phyloP scores from a whole-genome alignment of 257 asterid genomes.

The Capsicum baccatum region DNA sequence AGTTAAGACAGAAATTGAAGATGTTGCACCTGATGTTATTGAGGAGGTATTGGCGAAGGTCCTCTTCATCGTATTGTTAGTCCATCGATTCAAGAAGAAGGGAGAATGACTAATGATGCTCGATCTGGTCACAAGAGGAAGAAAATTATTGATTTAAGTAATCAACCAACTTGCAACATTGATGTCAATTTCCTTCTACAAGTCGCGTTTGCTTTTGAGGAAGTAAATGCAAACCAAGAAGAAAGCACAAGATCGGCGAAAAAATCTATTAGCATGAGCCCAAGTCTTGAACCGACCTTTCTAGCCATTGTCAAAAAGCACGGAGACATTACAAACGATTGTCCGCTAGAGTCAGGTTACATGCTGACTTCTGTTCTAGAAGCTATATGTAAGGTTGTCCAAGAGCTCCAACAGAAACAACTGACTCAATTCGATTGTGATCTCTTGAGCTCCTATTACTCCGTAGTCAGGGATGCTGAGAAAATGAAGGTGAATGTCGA shows the following conservation, averaged over 20 bases:
- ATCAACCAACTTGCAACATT: background rate
- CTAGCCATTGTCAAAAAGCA: background rate
- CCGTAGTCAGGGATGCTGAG: constrained; percentile 35
- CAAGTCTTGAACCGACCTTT: background rate
- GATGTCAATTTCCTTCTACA: constrained; percentile 34
- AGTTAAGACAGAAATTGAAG: background rate
- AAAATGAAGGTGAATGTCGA: constrained; percentile 39
- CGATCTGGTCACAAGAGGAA: too few relatives aligned
- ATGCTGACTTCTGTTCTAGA: background rate
- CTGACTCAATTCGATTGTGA: constrained; percentile 30
- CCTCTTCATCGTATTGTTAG: background rate
- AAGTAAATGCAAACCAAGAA: background rate
- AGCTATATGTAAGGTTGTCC: constrained; percentile 44
- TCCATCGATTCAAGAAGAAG: background rate
- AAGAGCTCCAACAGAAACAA: constrained; percentile 37
- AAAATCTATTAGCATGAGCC: background rate
- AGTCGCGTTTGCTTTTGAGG: constrained; percentile 2
- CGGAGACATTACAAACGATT: background rate
- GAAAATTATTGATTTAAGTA: background rate
- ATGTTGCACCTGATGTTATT: background rate
- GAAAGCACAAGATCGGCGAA: background rate
- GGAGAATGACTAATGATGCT: too few relatives aligned
- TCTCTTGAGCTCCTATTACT: constrained; percentile 30
- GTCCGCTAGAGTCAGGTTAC: too few relatives aligned
- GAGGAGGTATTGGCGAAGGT: background rate